Evolutionary conservation across 768 basidiomycete genomes (phyloP).

Genomic region (Amanita muscaria): DNA sequence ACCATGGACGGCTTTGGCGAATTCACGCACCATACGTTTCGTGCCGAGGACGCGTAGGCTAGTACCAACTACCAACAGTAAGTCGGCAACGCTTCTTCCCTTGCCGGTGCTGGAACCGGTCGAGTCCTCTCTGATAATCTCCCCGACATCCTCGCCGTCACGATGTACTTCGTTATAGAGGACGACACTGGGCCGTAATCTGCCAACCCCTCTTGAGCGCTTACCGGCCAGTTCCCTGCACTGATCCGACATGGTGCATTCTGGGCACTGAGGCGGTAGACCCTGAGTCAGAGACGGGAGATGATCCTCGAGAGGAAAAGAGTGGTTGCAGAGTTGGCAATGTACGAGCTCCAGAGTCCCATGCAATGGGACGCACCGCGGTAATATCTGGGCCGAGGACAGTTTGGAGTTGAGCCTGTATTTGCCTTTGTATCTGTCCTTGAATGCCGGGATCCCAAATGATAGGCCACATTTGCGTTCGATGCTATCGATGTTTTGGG

Average conservation of each 20-base stretch:
- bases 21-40: conserved; percentile 85
- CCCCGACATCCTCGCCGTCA: conserved; percentile 81
- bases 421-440: conserved; percentile 43
- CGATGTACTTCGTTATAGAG: conserved; percentile 86
- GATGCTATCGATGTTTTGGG: conserved; percentile 89
- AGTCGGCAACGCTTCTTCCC: conserved; percentile 66
- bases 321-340: conserved; percentile 74
- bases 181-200: conserved; percentile 79
- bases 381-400: conserved; percentile 50
- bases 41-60: conserved; percentile 86
- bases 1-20: conserved; percentile 65
- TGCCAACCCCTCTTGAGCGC: conserved; percentile 71
- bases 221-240: conserved; percentile 70
- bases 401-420: conserved; percentile 40
- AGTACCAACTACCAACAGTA: conserved; percentile 85
- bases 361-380: conserved; percentile 84
- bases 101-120: conserved; percentile 61
- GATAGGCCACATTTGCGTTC: conserved; percentile 82
- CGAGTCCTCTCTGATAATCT: conserved; percentile 74
- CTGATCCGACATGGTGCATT: conserved; percentile 61
- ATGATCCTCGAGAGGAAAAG: conserved; percentile 56
- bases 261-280: conserved; percentile 66
- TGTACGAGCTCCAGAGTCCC: conserved; percentile 75
- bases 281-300: conserved; percentile 53
- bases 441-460: conserved; percentile 73